Evolutionary conservation across 73 alveolate genomes (phyloP), one percentile per base, ranked within the genome.

Genomic region (Paramecium pentaurelia): DNA sequence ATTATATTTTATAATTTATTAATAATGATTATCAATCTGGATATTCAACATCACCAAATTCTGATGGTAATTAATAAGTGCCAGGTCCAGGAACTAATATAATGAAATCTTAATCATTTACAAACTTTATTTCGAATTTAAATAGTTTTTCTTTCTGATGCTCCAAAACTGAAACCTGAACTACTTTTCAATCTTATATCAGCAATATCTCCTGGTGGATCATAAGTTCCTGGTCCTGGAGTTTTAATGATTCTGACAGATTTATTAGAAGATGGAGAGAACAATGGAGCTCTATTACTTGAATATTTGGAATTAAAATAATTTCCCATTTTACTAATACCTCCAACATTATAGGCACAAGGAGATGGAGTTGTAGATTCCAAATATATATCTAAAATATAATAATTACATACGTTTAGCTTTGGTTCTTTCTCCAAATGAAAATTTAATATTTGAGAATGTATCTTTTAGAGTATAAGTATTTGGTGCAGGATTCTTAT

Each of bases 201-300:
- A n/a, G 77, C 91, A 27, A 80, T 49, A 44, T 44, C 77, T 3
- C 91, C 91, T 11, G 91, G 91, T 10, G 91, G 91, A 80, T 80
- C 91, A 80, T 80, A 80, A 11, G 91, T 80, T 18, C 91, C 91
- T 4, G 91, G 91, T 47, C 91, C 91, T 6, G 91, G 91, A 80
- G 44, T 45, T 80, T 44, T 80, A 14, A 32, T 80, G 38, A 40
- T 18, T 40, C 91, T 40, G 6, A 80, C 32, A 20, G 77, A 45
- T 80, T 80, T 32, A 18, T 42, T 27, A 45, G 91, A 80, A 7
- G 77, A 34, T 80, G 91, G 91, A 42, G 77, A 45, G 45, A 80
- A 32, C 9, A 80, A 30, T 18, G 91, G 71, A n/a, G 91, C 91
- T 22, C 75, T 28, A 80, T 44, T 80, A 22, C 91, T 80, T 4